phyloP scores from a whole-genome alignment of 352 stramenopile genomes.

The Phytopythium kandeliae region DNA sequence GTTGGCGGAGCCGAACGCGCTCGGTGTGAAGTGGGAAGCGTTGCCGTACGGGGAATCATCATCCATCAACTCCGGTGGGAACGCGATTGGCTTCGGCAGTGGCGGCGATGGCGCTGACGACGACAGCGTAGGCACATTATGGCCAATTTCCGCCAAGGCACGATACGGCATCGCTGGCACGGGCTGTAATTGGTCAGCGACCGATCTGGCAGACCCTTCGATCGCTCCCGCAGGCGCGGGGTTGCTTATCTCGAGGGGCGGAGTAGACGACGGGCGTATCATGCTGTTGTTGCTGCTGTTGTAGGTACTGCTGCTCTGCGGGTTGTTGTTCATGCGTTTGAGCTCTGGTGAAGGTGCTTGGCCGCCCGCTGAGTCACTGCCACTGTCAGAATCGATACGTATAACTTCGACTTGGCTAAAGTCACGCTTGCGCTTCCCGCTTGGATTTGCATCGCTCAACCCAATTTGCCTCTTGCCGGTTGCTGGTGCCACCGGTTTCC shows the following conservation, averaged over 20 bases:
- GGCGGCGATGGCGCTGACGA: slow-evolving; percentile 2
- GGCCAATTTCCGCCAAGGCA: no score
- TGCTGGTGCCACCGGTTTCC: not conserved
- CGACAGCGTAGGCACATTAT: not conserved
- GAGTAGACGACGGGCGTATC: not conserved
- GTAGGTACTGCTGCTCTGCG: not conserved
- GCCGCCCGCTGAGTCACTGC: not conserved
- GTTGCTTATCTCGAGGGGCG: not conserved
- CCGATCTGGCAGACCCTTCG: no score
- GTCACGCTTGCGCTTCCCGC: slow-evolving; percentile 41
- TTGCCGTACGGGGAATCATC: slow-evolving; percentile 1
- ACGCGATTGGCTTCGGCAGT: slow-evolving; percentile 18
- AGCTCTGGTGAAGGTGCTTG: not conserved
- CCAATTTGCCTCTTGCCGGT: no score
- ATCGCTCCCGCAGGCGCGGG: not conserved
- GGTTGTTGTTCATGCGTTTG: not conserved
- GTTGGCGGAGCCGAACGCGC: not conserved
- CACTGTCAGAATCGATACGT: slow-evolving; percentile 40
- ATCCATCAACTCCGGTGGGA: slow-evolving; percentile 9
- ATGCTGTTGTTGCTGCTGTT: slow-evolving; percentile 3
- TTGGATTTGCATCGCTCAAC: not conserved
- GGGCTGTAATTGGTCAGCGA: not conserved
- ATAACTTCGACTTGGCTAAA: slow-evolving; percentile 44
- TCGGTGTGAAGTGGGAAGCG: not conserved
- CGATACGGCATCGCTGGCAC: not conserved